These are phyloP conservation scores for Hyphodiscus sp. DNA, from an alignment of 2,329 filamentous ascomycete genomes.

Conservation along the genomic window DNA sequence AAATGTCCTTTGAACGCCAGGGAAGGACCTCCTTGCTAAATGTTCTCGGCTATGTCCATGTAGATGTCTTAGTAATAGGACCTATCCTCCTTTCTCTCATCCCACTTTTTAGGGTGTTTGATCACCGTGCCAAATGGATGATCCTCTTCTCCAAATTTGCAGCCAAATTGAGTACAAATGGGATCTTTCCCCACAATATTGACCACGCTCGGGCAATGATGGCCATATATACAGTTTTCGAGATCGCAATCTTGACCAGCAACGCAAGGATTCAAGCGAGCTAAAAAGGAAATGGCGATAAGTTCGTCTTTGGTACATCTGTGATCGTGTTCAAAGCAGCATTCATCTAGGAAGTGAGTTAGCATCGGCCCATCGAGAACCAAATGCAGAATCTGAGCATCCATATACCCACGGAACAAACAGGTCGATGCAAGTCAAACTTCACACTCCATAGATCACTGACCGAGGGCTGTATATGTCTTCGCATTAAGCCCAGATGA, in stretches of 20 bases:
- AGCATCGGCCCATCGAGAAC: neutral
- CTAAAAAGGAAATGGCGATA: conserved; percentile 48
- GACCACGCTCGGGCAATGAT: conserved; percentile 37
- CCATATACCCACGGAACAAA: no score
- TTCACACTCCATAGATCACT: no score
- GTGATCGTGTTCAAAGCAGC: conserved; percentile 52
- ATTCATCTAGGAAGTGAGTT: conserved; percentile 32
- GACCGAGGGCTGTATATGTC: no score
- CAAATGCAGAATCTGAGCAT: no score
- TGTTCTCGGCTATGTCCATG: no score
- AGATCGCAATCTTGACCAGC: conserved; percentile 51
- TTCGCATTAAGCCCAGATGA: no score
- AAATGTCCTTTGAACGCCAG: no score
- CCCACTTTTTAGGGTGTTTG: conserved; percentile 22
- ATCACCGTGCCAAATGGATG: conserved; percentile 49
- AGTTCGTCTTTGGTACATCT: conserved; percentile 47
- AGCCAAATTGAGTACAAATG: conserved; percentile 46
- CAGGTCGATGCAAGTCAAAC: no score
- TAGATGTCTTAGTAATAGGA: no score
- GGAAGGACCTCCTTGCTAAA: no score
- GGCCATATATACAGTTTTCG: conserved; percentile 56
- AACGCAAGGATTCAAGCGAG: conserved; percentile 51
- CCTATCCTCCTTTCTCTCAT: conserved; percentile 17
- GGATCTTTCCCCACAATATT: conserved; percentile 31
- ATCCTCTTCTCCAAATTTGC: conserved; percentile 46